phyloP scores from a whole-genome alignment of 352 stramenopile genomes.

The Pythium aristosporum region DNA sequence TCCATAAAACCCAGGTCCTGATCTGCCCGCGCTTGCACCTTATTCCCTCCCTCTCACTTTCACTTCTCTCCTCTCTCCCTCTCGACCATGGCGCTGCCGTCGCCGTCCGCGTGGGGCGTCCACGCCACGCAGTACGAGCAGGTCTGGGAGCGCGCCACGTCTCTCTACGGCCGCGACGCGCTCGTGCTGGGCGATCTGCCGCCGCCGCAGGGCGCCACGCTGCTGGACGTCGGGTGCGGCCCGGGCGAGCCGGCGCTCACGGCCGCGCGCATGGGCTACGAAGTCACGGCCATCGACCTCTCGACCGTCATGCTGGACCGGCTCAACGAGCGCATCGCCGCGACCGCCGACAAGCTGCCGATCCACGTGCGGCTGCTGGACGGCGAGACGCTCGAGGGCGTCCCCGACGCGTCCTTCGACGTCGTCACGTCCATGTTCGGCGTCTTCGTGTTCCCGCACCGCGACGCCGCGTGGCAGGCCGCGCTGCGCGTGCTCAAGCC shows the following conservation, averaged over 20 bases:
- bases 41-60: neutral
- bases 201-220: neutral
- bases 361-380: slow-evolving; percentile 2
- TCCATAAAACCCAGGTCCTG: too few relatives aligned
- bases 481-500: slow-evolving; percentile 23
- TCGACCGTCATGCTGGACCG: slow-evolving; percentile 13
- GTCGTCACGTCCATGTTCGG: slow-evolving; percentile 20
- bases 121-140: slow-evolving; percentile 9
- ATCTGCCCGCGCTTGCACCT: too few relatives aligned
- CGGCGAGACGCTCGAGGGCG: slow-evolving; percentile 13
- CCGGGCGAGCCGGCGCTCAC: slow-evolving; percentile 13
- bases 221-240: slow-evolving; percentile 17
- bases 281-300: slow-evolving; percentile 18
- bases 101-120: slow-evolving; percentile 1
- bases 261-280: slow-evolving; percentile 9
- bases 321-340: neutral
- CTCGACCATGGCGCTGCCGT: neutral
- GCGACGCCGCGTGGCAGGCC: slow-evolving; percentile 11
- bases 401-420: slow-evolving; percentile 13
- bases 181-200: slow-evolving; percentile 5
- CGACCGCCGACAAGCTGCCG: neutral
- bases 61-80: neutral
- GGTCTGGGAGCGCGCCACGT: slow-evolving; percentile 12
- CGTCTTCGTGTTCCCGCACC: slow-evolving; percentile 20
- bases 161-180: slow-evolving; percentile 11